Evolutionary conservation across 2,329 filamentous ascomycete genomes (phyloP).

Genomic region (Aureobasidium subglaciale): DNA sequence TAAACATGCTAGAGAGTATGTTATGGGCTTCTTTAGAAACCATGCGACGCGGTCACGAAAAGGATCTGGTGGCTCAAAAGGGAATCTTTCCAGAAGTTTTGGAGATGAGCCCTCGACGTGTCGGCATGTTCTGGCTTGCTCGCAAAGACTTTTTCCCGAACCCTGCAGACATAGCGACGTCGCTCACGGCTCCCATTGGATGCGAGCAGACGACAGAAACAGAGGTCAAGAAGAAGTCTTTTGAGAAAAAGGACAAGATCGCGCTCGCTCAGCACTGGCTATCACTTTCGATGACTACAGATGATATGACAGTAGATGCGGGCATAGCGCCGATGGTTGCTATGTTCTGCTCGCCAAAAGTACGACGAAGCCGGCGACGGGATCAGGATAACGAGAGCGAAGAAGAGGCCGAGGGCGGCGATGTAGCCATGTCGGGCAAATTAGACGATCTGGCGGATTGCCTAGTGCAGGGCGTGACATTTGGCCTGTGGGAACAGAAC

Average conservation of each 20-base stretch:
- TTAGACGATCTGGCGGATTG: slow-evolving; percentile 78
- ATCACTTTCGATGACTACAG: slow-evolving; percentile 11
- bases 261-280: slow-evolving; percentile 54
- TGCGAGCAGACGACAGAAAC: not conserved
- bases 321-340: slow-evolving; percentile 28
- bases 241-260: slow-evolving; percentile 57
- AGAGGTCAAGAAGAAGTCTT: slow-evolving; percentile 23
- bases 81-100: slow-evolving; percentile 32
- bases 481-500: slow-evolving; percentile 68
- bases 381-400: slow-evolving; percentile 11
- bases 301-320: slow-evolving; percentile 1
- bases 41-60: slow-evolving; percentile 31
- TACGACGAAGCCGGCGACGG: slow-evolving; percentile 17
- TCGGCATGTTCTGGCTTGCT: slow-evolving; percentile 49
- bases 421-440: slow-evolving; percentile 41
- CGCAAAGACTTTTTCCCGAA: not conserved
- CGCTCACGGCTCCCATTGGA: not conserved
- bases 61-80: not conserved
- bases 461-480: slow-evolving; percentile 68
- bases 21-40: slow-evolving; percentile 63
- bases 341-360: slow-evolving; percentile 20
- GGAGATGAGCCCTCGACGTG: slow-evolving; percentile 48
- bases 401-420: not conserved
- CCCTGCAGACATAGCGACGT: slow-evolving; percentile 15
- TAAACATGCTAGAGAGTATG: slow-evolving; percentile 78